Conservation (phyloP, 2,329 filamentous ascomycete genomes). For the Sporothrix phasma region DNA sequence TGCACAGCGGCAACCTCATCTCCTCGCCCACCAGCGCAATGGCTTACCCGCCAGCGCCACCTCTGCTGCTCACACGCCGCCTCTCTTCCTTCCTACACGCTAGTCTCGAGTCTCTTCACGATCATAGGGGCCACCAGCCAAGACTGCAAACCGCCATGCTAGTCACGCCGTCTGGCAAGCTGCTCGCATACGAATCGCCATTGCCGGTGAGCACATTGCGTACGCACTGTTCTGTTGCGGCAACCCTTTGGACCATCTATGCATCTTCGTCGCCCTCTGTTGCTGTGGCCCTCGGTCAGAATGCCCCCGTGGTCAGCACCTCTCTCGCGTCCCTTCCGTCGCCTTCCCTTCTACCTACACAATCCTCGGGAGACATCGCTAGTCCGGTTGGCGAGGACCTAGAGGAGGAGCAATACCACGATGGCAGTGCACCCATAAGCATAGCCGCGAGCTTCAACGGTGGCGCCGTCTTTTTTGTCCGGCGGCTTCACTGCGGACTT, state of each 20-base stretch:
- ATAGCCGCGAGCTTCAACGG: slow-evolving; percentile 48
- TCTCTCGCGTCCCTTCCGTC: background rate
- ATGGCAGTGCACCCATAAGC: slow-evolving; percentile 17
- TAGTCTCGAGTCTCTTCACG: slow-evolving; percentile 32
- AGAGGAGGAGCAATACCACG: slow-evolving; percentile 17
- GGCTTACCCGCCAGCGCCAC: slow-evolving; percentile 37
- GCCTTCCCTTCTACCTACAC: background rate
- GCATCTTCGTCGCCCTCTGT: slow-evolving; percentile 32
- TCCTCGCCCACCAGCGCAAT: slow-evolving; percentile 23
- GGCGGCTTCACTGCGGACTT: slow-evolving; percentile 47
- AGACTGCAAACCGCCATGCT: slow-evolving; percentile 48
- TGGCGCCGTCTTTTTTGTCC: slow-evolving; percentile 47
- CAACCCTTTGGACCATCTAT: slow-evolving; percentile 51
- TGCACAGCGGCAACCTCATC: too few relatives aligned
- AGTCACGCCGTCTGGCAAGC: slow-evolving; percentile 50
- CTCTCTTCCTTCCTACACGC: slow-evolving; percentile 51
- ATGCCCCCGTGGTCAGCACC: slow-evolving; percentile 8
- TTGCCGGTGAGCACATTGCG: slow-evolving; percentile 48
- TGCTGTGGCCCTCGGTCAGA: slow-evolving; percentile 21
- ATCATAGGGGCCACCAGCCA: slow-evolving; percentile 2
- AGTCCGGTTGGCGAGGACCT: slow-evolving; percentile 21
- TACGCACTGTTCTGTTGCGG: slow-evolving; percentile 54
- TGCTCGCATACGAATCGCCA: slow-evolving; percentile 51
- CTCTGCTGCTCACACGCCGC: slow-evolving; percentile 55
- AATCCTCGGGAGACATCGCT: background rate